Evolutionary conservation across 495 filamentous ascomycete genomes (phyloP), one percentile per base, ranked within the genome.

Genomic region (Polyplosphaeria fusca): DNA sequence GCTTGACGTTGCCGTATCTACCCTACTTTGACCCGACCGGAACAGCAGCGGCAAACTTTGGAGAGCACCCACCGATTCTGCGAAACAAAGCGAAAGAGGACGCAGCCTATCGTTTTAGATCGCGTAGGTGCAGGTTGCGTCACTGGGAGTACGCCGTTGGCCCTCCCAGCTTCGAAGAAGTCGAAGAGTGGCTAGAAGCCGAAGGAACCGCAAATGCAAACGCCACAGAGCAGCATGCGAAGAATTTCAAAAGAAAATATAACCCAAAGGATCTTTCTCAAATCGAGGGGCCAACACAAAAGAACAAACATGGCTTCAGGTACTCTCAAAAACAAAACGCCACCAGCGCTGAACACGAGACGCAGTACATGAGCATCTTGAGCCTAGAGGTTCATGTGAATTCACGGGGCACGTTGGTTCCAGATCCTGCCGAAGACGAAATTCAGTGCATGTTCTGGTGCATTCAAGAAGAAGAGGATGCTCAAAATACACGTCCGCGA

Each of bases 281-380:
- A 71, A 89, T 98, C 55, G 87, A 91, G 27, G 90, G 86, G 0
- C 84, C 90, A 0, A 97, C 94, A 1, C 93, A 95, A 46, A 89
- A 80, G 63, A 89, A 89, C 63, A 84, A 80, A 42, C 77, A 89
- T 67, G 89, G 87, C 2, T 89, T 91, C 74, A 93, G 89, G 67
- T 93, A 87, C 68, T 91, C 90, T 0, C 91, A 93, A 66, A 88
- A 86, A 61, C 71, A 76, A 47, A 82, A 82, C 65, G 82, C 84
- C 3, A 87, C 85, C 0, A 90, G 83, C 65, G 86, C 93, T 32
- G 80, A 87, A 61, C 87, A 92, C 58, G 89, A 95, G 67, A 81
- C 84, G 4, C 91, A 95, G 60, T 91, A 95, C 68, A 97, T 97
- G 91, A 95, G 88, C 70, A 88, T 83, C 28, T 91, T 98, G 91